Evolutionary conservation across 2,329 filamentous ascomycete species (phyloP), one percentile per base, ranked within the genome.

Genomic region (Talaromyces pinophilus): DNA sequence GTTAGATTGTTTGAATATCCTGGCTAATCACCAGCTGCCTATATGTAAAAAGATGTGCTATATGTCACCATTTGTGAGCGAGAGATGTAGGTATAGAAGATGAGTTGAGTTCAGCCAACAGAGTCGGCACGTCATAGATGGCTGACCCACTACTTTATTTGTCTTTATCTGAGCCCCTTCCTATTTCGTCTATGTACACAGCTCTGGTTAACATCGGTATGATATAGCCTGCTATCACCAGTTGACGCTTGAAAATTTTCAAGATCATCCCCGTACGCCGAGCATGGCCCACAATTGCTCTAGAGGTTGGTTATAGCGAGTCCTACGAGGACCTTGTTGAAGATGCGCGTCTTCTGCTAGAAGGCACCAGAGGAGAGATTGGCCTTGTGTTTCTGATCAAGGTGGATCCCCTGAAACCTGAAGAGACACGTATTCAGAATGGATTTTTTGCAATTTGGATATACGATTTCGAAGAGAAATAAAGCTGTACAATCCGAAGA

Each of bases 81-180:
- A 17, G 6, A 28, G 22, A 28, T 50, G 22, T 50, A 50, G 33
- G 7, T 15, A 38, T 3, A 15, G 17, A 54, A 11, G 28, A 33
- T n/a, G 50, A n/a, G 17, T n/a, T n/a, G 50, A 38, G 33, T 13
- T 60, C 33, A 60, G 57, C 8, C 38, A 44, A 30, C 19, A 40
- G 19, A 42, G 15, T 19, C 30, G 48, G 48, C 19, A 55, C 61
- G 61, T 63, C 61, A 63, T 63, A 54, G 30, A 44, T 22, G 44
- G 22, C 15, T 19, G 61, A 55, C 61, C 61, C 61, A 54, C 46
- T 44, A 61, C 59, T 50, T 48, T 48, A 61, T 61, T 42, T 61
- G n/a, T 28, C 28, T 19, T 30, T 54, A 54, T 54, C 50, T 54
- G 50, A 33, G 7, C n/a, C 50, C n/a, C 15, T 54, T 54, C 50